Percentiles rank a stretch among this genome's conserved stretches.
phyloP scores from a whole-genome alignment of 2,329 filamentous ascomycete genomes.

The Fusarium pseudoanthophilum region DNA sequence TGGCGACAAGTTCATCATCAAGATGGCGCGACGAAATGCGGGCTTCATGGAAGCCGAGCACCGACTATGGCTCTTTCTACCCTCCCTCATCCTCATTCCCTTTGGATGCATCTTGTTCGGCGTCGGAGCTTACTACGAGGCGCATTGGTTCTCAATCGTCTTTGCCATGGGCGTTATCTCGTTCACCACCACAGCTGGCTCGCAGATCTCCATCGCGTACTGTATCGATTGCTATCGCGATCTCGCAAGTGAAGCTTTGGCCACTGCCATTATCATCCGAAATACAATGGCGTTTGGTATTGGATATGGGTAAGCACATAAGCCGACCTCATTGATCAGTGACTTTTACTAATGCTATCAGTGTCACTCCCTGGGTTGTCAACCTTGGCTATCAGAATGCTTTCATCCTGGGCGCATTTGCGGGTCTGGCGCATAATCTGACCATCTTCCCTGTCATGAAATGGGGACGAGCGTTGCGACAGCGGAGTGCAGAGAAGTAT shows the following conservation, averaged over 20 bases:
- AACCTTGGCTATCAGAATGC: neutral
- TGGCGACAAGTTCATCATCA: neutral
- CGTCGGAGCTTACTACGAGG: neutral
- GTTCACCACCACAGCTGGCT: neutral
- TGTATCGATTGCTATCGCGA: neutral
- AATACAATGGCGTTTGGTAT: neutral
- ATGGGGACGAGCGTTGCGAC: neutral
- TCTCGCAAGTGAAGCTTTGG: neutral
- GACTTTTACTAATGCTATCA: neutral
- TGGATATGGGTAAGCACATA: neutral
- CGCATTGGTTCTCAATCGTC: neutral
- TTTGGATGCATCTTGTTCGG: neutral
- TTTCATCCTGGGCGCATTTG: neutral
- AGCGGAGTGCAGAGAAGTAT: neutral
- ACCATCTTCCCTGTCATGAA: neutral
- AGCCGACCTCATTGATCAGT: fast-evolving
- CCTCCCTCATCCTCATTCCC: neutral
- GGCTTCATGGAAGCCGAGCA: neutral
- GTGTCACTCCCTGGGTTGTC: neutral
- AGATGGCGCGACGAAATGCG: neutral
- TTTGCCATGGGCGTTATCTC: neutral
- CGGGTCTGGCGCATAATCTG: neutral
- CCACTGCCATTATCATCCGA: neutral
- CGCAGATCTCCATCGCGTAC: neutral
- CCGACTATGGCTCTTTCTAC: neutral